Evolutionary conservation across 2,329 filamentous ascomycete genomes (phyloP), one percentile per base, ranked within the genome.

Genomic region (Aureobasidium lini): DNA sequence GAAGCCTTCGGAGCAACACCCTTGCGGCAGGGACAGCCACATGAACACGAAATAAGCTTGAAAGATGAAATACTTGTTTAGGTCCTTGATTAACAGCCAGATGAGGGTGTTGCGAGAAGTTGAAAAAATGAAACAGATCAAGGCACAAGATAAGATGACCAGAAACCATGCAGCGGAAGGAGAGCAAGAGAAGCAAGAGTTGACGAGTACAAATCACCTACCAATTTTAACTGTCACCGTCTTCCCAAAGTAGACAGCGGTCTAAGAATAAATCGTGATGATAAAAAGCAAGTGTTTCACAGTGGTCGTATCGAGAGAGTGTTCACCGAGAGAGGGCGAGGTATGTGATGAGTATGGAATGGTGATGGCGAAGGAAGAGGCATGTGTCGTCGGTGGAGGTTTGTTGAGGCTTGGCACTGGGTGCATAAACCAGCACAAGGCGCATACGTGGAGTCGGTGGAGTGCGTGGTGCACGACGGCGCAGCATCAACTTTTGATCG

Each of bases 1-100:
- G 67, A 60, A 66, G 65, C 66, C 66, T 57, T 64, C 67, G 66
- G 66, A 62, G 62, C 62, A 63, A 60, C 66, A 65, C 64, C 68
- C 69, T 69, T 69, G 63, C 66, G 60, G 63, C 58, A 56, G 49
- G 31, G 49, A 49, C 48, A 62, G 60, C 46, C 54, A 44, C 49
- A 53, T 42, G 31, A 29, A 37, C 18, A 23, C 23, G 60, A 59
- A 53, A 61, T 57, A 46, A 61, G 61, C 58, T 54, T 53, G 16
- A 58, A 48, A 31, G 18, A 53, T 54, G 50, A 54, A 43, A 54
- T 37, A 54, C 2, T 34, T 44, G 16, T 43, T 44, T 43, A 11
- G 13, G 9, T 32, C 11, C 49, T 52, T 40, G 49, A 52, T n/a
- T 50, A 16, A 52, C 31, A 15, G 15, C 34, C 39, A 42, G 39